A percentile compares a stretch with the other conserved stretches of the same genome.
Evolutionary conservation across 441 rosid species (phyloP).

Genomic region (Gossypium schwendimanii): DNA sequence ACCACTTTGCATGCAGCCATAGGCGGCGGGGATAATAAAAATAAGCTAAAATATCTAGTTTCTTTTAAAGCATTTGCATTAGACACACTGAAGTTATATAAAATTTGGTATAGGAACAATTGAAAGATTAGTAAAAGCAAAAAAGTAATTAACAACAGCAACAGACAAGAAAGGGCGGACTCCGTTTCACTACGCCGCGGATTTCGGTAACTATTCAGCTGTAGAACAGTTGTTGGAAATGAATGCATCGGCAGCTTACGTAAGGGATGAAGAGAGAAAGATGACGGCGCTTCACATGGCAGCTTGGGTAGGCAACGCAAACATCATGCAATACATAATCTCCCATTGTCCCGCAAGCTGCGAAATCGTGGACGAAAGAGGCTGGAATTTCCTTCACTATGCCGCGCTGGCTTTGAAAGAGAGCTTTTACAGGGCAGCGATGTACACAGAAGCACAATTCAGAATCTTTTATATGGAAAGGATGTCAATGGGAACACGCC

Average conservation of each 20-base stretch:
- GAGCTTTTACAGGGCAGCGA: no score
- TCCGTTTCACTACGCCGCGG: conserved; percentile 24
- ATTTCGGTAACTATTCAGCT: background rate
- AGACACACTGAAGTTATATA: no score
- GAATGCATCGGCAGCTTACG: background rate
- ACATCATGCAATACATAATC: background rate
- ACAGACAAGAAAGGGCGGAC: conserved; percentile 19
- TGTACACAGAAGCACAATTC: background rate
- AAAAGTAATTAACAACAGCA: background rate
- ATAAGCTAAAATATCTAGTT: background rate
- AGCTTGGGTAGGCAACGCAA: background rate
- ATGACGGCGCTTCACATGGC: background rate
- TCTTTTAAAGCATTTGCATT: no score
- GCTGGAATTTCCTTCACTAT: background rate
- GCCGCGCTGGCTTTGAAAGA: no score
- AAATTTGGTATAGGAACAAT: no score
- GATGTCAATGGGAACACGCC: background rate
- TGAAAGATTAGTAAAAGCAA: background rate
- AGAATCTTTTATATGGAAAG: background rate
- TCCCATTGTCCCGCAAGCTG: background rate
- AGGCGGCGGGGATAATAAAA: background rate
- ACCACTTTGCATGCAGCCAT: conserved; percentile 26
- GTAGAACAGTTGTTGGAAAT: background rate
- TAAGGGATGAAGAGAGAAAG: background rate
- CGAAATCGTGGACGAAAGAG: background rate